phyloP scores from a whole-genome alignment of 371 early-diverging fungal genomes.

The Vairimorpha ceranae region DNA sequence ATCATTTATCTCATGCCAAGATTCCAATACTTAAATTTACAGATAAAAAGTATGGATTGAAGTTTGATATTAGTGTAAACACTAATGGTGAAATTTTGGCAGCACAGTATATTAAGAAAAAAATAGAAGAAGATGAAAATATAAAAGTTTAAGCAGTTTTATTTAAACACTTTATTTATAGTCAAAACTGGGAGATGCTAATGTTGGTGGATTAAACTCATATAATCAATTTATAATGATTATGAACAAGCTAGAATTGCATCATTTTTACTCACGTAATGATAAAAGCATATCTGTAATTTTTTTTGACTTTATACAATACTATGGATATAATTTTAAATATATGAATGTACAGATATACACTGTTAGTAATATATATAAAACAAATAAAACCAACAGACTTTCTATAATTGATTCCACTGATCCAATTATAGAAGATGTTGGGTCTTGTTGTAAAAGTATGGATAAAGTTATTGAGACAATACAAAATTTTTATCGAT shows the following conservation, averaged over 20 bases:
- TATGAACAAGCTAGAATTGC: slow-evolving; percentile 70
- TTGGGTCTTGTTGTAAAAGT: slow-evolving; percentile 37
- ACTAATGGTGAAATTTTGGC: slow-evolving; percentile 66
- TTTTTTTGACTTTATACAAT: slow-evolving; percentile 85
- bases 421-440: slow-evolving; percentile 36
- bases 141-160: slow-evolving; percentile 68
- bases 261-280: slow-evolving; percentile 70
- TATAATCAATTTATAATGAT: slow-evolving; percentile 76
- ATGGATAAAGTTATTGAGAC: slow-evolving; percentile 24
- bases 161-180: slow-evolving; percentile 72
- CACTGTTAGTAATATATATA: slow-evolving; percentile 15
- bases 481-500: slow-evolving; percentile 40
- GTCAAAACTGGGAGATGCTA: slow-evolving; percentile 74
- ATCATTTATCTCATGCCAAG: slow-evolving; percentile 56
- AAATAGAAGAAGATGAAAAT: slow-evolving; percentile 64
- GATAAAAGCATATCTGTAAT: slow-evolving; percentile 66
- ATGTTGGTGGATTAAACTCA: slow-evolving; percentile 81
- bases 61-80: slow-evolving; percentile 77
- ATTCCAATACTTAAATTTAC: slow-evolving; percentile 83
- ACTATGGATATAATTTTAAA: slow-evolving; percentile 69
- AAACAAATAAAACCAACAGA: slow-evolving; percentile 4
- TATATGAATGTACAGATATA: slow-evolving; percentile 29
- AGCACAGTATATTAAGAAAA: slow-evolving; percentile 66
- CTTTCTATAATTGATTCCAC: slow-evolving; percentile 55
- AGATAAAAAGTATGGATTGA: slow-evolving; percentile 67